A percentile compares a stretch with the other conserved stretches of the same genome.
phyloP scores from a whole-genome alignment of 345 rosid genomes.

The Eucalyptus dawsonii region DNA sequence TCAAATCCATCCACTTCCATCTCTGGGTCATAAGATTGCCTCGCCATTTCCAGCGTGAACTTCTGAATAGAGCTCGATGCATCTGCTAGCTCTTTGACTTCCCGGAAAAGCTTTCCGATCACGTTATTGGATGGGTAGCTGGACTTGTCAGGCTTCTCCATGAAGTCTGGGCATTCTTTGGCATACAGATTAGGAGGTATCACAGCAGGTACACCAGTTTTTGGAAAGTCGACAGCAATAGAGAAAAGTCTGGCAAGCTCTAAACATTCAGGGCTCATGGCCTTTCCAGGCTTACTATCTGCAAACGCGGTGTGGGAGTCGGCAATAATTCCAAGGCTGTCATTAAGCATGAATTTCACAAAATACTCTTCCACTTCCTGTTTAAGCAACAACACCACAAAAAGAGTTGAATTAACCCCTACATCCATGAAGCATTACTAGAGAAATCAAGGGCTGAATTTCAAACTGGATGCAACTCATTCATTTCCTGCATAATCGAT shows the following conservation, averaged over 20 bases:
- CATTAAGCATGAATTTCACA: conserved; percentile 35
- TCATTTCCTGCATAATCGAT: not conserved
- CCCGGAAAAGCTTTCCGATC: conserved; percentile 48
- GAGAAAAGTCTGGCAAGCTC: conserved; percentile 32
- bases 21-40: conserved; percentile 25
- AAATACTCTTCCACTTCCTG: conserved; percentile 50
- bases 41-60: conserved; percentile 28
- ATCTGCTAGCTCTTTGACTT: conserved; percentile 24
- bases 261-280: conserved; percentile 25
- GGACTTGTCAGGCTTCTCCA: conserved; percentile 45
- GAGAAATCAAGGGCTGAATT: not conserved
- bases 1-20: conserved; percentile 46
- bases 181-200: conserved; percentile 17
- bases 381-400: conserved; percentile 1
- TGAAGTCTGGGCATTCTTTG: conserved; percentile 45
- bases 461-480: not conserved
- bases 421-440: not conserved
- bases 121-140: conserved; percentile 31
- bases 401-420: not conserved
- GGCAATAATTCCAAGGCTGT: conserved; percentile 40
- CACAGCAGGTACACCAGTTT: conserved; percentile 52
- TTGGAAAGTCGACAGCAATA: conserved; percentile 50
- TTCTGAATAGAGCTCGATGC: conserved; percentile 1
- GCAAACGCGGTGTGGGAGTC: conserved; percentile 47
- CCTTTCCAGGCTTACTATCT: conserved; percentile 18